Base-by-base conservation (phyloP, 2,329 filamentous ascomycete genomes). In the Cryphonectria naterciae region DNA sequence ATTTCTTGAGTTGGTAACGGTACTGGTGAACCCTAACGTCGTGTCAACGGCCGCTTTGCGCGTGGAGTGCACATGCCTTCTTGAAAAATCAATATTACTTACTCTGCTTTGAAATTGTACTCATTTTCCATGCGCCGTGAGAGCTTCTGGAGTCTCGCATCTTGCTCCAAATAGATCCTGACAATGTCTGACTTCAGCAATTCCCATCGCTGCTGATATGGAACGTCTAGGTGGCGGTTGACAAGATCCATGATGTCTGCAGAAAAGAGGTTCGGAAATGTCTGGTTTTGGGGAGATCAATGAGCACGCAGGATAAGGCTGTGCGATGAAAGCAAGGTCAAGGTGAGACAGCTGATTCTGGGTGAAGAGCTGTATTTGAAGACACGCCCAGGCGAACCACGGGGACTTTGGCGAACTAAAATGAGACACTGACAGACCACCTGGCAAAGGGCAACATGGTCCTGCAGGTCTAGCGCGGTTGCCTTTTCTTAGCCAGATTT, bases 131-230 rank as follows among this genome's bases (percentile, higher is more conserved):
- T 63, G 22, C 58, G 41, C 22, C n/a, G 1, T 1, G 67, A 25
- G 5, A 68, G 19, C 15, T 63, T 10, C 5, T 15, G 28, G 25
- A 64, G 28, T 11, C 19, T 68, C 35, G 25, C 6, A 7, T 4
- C 39, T 25, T 68, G 43, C 7, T 28, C 56, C 10, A 68, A 54
- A 46, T 74, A 76, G 2, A 76, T 71, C 2, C 35, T 39, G 13
- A 74, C 25, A 11, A 76, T 76, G 7, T 71, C 62, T 17, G 71
- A 52, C 64, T 75, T 75, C 13, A 76, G 73, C 4, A 4, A 35
- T 1, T 74, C 72, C 75, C 74, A 76, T 69, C 75, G 73, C 25
- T 76, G 60, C 19, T 75, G 64, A 65, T 76, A 73, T 17, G 74
- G 66, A 37, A 75, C 37, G n/a, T 74, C 22, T 22, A 49, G 39